These are phyloP conservation scores for Phylloporus rhodoxanthus DNA, from an alignment of 768 basidiomycete species.

Conservation along the genomic window DNA sequence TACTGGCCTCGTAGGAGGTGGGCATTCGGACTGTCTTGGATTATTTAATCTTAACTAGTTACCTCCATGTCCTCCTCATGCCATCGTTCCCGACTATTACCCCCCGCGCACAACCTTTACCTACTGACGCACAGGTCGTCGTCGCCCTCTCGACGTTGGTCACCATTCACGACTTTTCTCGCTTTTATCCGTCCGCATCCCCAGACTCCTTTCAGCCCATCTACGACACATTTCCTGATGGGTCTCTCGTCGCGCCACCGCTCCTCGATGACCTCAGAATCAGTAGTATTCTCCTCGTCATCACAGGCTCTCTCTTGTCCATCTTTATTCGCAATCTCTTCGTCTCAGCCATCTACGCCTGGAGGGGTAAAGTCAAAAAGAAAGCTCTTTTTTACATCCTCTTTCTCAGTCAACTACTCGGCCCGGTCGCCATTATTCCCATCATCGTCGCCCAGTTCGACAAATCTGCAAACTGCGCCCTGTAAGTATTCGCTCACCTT, in stretches of 20 bases:
- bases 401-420: slow-evolving; percentile 49
- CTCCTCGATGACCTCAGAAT: slow-evolving; percentile 39
- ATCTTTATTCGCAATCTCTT: slow-evolving; percentile 51
- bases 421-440: slow-evolving; percentile 39
- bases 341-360: slow-evolving; percentile 46
- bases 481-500: slow-evolving; percentile 33
- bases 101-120: background rate
- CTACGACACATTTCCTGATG: slow-evolving; percentile 46
- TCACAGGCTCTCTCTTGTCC: slow-evolving; percentile 44
- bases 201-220: slow-evolving; percentile 43
- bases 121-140: slow-evolving; percentile 27
- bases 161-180: slow-evolving; percentile 42
- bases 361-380: slow-evolving; percentile 50
- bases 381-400: slow-evolving; percentile 55
- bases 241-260: slow-evolving; percentile 50
- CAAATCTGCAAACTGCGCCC: slow-evolving; percentile 37
- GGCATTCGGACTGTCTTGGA: background rate
- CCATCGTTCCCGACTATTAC: background rate
- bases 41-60: background rate
- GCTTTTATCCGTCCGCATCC: slow-evolving; percentile 37
- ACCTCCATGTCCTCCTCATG: background rate
- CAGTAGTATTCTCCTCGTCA: slow-evolving; percentile 40
- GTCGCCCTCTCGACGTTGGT: slow-evolving; percentile 46
- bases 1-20: slow-evolving; percentile 69
- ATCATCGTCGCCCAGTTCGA: slow-evolving; percentile 45